These are phyloP conservation scores for Pulveroboletus sp. DNA, from an alignment of 768 basidiomycete genomes.

Conservation along the genomic window DNA sequence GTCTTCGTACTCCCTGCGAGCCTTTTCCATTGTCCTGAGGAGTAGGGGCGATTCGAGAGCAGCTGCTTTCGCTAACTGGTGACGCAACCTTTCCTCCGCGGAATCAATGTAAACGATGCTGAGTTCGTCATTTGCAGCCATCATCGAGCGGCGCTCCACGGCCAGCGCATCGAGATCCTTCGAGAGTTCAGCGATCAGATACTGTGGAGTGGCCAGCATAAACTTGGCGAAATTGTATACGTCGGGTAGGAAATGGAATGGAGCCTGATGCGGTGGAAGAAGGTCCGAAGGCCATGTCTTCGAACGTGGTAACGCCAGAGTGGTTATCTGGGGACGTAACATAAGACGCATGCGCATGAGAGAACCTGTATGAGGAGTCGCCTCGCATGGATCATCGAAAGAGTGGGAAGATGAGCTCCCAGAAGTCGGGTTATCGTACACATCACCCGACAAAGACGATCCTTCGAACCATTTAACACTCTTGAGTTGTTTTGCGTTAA, in stretches of 20 bases:
- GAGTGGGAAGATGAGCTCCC: slow-evolving; percentile 47
- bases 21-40: slow-evolving; percentile 60
- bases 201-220: slow-evolving; percentile 91
- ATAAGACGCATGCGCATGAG: slow-evolving; percentile 83
- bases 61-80: slow-evolving; percentile 75
- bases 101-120: slow-evolving; percentile 77
- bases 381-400: slow-evolving; percentile 33
- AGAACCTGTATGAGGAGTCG: slow-evolving; percentile 52
- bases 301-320: slow-evolving; percentile 90
- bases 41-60: slow-evolving; percentile 74
- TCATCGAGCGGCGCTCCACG: slow-evolving; percentile 62
- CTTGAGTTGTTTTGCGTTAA: slow-evolving; percentile 89
- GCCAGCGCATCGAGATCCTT: slow-evolving; percentile 71
- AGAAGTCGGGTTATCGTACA: slow-evolving; percentile 17
- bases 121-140: slow-evolving; percentile 71
- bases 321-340: slow-evolving; percentile 91
- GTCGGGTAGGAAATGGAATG: slow-evolving; percentile 95
- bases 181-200: slow-evolving; percentile 73
- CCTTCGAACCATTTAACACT: slow-evolving; percentile 87
- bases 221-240: slow-evolving; percentile 86
- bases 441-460: slow-evolving; percentile 32
- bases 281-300: slow-evolving; percentile 92
- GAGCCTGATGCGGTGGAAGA: slow-evolving; percentile 86
- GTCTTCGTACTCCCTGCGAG: slow-evolving; percentile 53
- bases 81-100: slow-evolving; percentile 71